Evolutionary conservation across 345 rosid species (phyloP).

Genomic region (Lenwebbia sp.): DNA sequence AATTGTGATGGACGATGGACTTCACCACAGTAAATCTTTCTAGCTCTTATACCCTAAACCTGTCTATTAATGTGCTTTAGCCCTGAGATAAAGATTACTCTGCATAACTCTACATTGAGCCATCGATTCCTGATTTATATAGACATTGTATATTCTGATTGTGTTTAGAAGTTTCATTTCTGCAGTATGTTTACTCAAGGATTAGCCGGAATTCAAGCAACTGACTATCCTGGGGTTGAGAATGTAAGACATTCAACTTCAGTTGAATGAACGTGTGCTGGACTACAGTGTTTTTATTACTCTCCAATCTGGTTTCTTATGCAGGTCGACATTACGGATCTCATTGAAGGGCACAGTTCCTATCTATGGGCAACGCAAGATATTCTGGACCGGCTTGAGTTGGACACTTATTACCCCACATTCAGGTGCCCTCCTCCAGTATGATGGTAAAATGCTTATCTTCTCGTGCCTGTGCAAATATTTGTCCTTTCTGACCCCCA

Average conservation of each 20-base stretch:
- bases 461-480: background rate
- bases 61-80: background rate
- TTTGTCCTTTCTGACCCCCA: background rate
- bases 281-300: background rate
- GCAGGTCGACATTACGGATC: conserved; percentile 75
- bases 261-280: background rate
- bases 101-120: background rate
- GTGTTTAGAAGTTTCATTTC: background rate
- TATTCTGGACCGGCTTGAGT: conserved; percentile 71
- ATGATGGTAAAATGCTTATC: background rate
- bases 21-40: background rate
- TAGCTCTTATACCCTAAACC: background rate
- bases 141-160: background rate
- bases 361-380: conserved; percentile 72
- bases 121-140: background rate
- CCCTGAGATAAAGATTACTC: background rate
- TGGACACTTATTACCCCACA: conserved; percentile 72
- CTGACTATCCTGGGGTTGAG: conserved; percentile 66
- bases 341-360: conserved; percentile 84
- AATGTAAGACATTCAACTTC: conserved; percentile 36
- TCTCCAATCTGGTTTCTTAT: background rate
- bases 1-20: conserved; percentile 1
- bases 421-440: conserved; percentile 21
- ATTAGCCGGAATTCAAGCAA: conserved; percentile 87
- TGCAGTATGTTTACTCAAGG: conserved; percentile 81